Evolutionary conservation across 140 eudicot genomes (phyloP), one percentile per base, ranked within the genome.

Genomic region (Cichorium intybus): DNA sequence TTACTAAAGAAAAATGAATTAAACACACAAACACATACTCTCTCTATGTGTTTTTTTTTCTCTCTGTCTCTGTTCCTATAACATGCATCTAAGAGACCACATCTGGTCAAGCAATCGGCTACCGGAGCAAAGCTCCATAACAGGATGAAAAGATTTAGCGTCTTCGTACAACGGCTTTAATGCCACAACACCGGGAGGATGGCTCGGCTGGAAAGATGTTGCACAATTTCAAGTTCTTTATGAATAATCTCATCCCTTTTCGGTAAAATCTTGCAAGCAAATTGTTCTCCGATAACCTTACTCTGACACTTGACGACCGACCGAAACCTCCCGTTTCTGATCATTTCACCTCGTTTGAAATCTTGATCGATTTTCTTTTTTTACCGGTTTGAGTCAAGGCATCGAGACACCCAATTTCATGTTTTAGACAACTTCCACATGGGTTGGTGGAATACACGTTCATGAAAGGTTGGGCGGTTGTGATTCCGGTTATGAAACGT

Each of bases 131-230:
- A 89, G 82, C 69, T 89, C 95, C 95, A 89, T 89, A 75, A 85
- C 88, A 43, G 86, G 75, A 83, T 78, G 79, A 35, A 83, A 89
- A 64, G 59, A 78, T 22, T 77, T 81, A 66, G 65, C 60, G 74
- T 89, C 95, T 65, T 89, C 95, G 69, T 89, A 88, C 12, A 88
- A 95, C 1, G 90, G 90, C 73, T 83, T 80, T 41, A 85, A 33
- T 3, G 95, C 78, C 56, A 89, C 95, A n/a, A 89, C 85, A 68
- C 96, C 95, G 1, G 79, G 86, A 69, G n/a, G n/a, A n/a, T n/a
- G n/a, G n/a, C n/a, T n/a, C 85, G 96, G 27, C 96, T 95, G 2
- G 95, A 85, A 31, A 89, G 84, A 63, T 89, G 96, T 47, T 89
- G 95, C 96, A 85, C 85, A 41, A 89, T 89, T 73, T 89, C 91